Conservation (phyloP, 2,329 filamentous ascomycete species). For the Monosporascus sp. region DNA sequence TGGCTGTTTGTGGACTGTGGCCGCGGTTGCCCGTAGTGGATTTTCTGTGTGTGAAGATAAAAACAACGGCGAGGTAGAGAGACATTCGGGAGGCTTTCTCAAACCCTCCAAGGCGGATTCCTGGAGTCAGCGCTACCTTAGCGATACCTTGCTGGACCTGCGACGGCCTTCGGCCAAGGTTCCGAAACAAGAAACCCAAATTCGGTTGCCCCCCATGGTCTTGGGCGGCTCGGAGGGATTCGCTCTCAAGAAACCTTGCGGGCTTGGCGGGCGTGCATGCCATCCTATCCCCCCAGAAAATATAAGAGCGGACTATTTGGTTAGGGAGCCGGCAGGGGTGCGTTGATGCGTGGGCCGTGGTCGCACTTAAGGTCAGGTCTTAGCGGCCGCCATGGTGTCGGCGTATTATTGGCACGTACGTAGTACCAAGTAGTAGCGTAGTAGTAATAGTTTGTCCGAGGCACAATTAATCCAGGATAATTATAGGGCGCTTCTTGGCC, state of each 20-base stretch:
- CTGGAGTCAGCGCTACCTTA: background rate
- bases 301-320: background rate
- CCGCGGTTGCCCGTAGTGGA: too few species aligned
- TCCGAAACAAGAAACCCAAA: conserved; percentile 4
- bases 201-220: conserved; percentile 1
- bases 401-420: too few species aligned
- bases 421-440: too few species aligned
- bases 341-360: background rate
- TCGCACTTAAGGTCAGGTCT: too few species aligned
- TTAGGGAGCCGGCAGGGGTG: background rate
- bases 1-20: too few species aligned
- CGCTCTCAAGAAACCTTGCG: conserved; percentile 21
- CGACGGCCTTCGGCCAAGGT: background rate
- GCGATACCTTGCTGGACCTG: background rate
- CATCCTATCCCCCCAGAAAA: background rate
- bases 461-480: background rate
- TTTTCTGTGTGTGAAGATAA: too few species aligned
- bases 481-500: background rate
- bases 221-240: conserved; percentile 26
- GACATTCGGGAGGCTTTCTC: background rate
- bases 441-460: too few species aligned
- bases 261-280: conserved; percentile 11
- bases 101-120: background rate
- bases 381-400: too few species aligned
- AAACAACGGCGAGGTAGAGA: background rate